Evolutionary conservation across 768 basidiomycete genomes (phyloP), one percentile per base, ranked within the genome.

Genomic region (Boletus speciosus): DNA sequence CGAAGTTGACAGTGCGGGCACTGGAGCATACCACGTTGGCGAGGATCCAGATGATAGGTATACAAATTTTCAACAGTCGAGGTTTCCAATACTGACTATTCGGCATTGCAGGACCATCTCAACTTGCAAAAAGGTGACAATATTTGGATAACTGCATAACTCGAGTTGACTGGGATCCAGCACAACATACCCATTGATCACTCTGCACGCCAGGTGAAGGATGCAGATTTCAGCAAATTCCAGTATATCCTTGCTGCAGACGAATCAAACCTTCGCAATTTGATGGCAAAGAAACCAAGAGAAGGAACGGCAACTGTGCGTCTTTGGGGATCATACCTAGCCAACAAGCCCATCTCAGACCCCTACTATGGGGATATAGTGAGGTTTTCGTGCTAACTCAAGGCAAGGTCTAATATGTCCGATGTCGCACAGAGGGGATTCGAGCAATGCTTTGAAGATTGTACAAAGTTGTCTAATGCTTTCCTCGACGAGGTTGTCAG

Each of bases 201-300:
- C 61, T 67, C 69, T 19, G 88, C 88, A 9, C 83, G 88, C n/a
- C 82, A 85, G 67, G 78, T 91, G 25, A 49, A 65, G 44, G 49
- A 54, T n/a, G 75, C 76, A 1, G 94, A 97, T 71, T 96, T 92
- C 66, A 75, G 69, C 16, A 67, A 69, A 15, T 96, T 92, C 69
- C 85, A 89, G 49, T 85, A 94, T 62, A 93, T 98, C 61, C 77
- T 98, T 12, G 90, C 93, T 8, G 83, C 93, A 39, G 94, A 96
- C 65, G 79, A 80, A 54, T 82, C 75, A 63, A 95, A 95, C 71
- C 76, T 90, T 58, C 78, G 78, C 35, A 75, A 81, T 55, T 74
- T 93, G 41, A 61, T 81, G 41, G 76, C 77, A 48, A 76, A 83
- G 41, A 73, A 74, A 57, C 80, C 81, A 76, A 32, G 42, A 61